Evolutionary conservation across 805 yeast species (phyloP).

Genomic region (Yamadazyma ubonensis): DNA sequence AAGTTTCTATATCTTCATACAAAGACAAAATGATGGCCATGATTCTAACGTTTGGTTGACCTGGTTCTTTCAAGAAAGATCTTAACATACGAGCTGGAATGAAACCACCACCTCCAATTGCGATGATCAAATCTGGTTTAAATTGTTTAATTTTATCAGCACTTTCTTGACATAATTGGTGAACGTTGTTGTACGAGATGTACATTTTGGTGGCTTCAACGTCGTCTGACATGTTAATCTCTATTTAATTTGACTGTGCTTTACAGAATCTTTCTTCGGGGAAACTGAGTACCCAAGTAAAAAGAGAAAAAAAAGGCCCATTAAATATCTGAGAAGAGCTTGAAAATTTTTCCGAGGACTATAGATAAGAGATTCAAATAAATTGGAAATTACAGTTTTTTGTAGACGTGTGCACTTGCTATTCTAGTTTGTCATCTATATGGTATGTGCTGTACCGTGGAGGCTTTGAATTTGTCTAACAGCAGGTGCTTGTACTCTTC

Average conservation of each 20-base stretch:
- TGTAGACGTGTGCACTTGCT: too few relatives aligned
- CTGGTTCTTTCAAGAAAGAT: conserved; percentile 85
- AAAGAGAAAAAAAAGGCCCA: conserved; percentile 5
- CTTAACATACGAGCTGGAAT: conserved; percentile 96
- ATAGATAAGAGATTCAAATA: too few relatives aligned
- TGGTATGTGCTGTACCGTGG: too few relatives aligned
- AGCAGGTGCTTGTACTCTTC: too few relatives aligned
- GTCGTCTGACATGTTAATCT: conserved; percentile 6
- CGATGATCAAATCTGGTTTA: conserved; percentile 87
- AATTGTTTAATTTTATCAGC: conserved; percentile 64
- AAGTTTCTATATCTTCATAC: conserved; percentile 76
- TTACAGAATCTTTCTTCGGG: not conserved
- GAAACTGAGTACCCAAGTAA: conserved; percentile 10
- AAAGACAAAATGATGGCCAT: conserved; percentile 93
- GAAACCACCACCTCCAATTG: conserved; percentile 97
- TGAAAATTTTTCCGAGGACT: conserved; percentile 13
- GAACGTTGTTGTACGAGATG: conserved; percentile 79
- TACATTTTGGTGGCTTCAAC: conserved; percentile 49
- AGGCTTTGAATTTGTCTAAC: too few relatives aligned
- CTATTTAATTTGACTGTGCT: not conserved
- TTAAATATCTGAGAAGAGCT: conserved; percentile 9
- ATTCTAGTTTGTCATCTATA: too few relatives aligned
- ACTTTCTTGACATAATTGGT: conserved; percentile 64
- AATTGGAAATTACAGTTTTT: too few relatives aligned
- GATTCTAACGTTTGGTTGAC: conserved; percentile 84